These are phyloP conservation scores for Tulasnella calospora DNA, from an alignment of 768 basidiomycete species.

Conservation along the genomic window DNA sequence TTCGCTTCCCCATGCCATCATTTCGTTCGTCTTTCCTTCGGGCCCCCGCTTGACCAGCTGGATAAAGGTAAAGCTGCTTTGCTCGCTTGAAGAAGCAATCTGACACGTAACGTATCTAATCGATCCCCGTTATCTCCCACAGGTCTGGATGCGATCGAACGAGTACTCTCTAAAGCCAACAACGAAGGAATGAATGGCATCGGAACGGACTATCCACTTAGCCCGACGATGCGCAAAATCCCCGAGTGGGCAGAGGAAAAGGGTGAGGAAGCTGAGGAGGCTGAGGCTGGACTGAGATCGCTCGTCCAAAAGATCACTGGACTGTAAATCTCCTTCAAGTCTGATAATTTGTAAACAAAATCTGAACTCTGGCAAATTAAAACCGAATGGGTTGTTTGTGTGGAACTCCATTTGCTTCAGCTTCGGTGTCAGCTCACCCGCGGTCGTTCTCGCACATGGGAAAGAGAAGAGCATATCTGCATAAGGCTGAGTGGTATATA, in stretches of 20 bases:
- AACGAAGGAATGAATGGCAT: conserved; percentile 50
- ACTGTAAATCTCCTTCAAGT: not conserved
- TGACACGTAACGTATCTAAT: conserved; percentile 5
- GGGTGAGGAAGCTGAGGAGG: not conserved
- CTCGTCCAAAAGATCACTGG: not conserved
- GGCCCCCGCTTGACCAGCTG: conserved; percentile 72
- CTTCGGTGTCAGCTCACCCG: not conserved
- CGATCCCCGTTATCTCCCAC: conserved; percentile 16
- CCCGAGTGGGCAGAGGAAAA: not conserved
- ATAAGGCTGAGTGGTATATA: conserved; percentile 7
- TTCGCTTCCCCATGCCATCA: conserved; percentile 88
- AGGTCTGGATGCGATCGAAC: conserved; percentile 82
- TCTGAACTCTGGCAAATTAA: not conserved
- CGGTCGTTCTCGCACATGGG: not conserved
- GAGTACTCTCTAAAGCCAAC: conserved; percentile 56
- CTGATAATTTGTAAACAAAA: not conserved
- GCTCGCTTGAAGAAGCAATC: not conserved
- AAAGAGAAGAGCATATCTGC: not conserved
- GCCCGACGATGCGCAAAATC: conserved; percentile 8
- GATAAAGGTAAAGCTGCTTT: conserved; percentile 54
- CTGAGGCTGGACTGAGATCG: not conserved
- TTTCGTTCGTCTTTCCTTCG: conserved; percentile 83
- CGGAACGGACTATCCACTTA: conserved; percentile 53
- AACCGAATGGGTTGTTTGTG: not conserved
- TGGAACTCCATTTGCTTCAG: not conserved